A percentile compares a stretch with the other conserved stretches of the same genome.
Conservation (phyloP, 805 yeast genomes). For the Wickerhamomyces hampshirensis region DNA sequence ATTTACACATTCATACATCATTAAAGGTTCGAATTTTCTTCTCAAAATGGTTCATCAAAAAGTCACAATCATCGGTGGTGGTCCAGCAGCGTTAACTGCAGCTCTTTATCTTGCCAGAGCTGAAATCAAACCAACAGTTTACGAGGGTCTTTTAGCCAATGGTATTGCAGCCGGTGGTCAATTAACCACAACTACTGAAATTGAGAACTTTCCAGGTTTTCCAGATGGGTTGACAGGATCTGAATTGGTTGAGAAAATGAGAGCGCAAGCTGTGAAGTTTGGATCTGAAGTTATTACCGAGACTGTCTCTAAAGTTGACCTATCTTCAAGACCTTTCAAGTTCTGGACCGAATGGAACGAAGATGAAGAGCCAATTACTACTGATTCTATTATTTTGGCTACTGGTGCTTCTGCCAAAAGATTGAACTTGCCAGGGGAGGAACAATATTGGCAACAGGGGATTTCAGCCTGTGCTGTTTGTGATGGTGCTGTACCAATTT, state of each 20-base stretch:
- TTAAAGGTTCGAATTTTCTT: too few relatives aligned
- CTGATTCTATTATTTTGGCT: conserved; percentile 89
- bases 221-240: conserved; percentile 89
- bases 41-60: conserved; percentile 72
- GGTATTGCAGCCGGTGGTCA: conserved; percentile 99
- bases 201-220: conserved; percentile 99
- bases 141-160: conserved; percentile 94
- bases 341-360: conserved; percentile 96
- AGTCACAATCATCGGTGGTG: conserved; percentile 91
- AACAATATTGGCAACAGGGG: conserved; percentile 97
- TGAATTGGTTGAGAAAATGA: conserved; percentile 90
- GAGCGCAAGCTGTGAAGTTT: conserved; percentile 77
- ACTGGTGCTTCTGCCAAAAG: conserved; percentile 99
- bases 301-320: conserved; percentile 89
- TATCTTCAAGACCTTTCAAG: conserved; percentile 86
- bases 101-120: conserved; percentile 97
- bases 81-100: conserved; percentile 99
- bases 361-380: conserved; percentile 83
- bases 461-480: conserved; percentile 99
- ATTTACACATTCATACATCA: too few relatives aligned
- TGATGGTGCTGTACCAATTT: conserved; percentile 99
- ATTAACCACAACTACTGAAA: conserved; percentile 96
- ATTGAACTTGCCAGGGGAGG: conserved; percentile 93
- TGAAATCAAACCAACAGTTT: conserved; percentile 86
- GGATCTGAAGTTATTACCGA: conserved; percentile 96